These are phyloP conservation scores for Tolypocladium tropicale DNA, from an alignment of 2,329 filamentous ascomycete species.

Conservation along the genomic window DNA sequence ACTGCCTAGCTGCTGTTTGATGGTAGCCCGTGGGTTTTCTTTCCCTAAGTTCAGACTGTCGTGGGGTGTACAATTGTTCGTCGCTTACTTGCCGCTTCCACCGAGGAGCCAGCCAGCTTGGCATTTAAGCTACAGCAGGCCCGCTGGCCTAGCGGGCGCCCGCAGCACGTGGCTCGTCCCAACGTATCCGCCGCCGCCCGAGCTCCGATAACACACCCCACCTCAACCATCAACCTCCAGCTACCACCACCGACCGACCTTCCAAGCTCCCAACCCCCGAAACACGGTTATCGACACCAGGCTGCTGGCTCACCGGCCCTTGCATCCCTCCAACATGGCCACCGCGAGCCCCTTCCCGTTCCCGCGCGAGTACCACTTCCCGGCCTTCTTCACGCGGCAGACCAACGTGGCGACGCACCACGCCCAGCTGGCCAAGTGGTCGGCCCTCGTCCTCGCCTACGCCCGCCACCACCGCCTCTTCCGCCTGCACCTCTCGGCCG, in stretches of 20 bases:
- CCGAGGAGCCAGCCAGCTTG: too few species aligned
- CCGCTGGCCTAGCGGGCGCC: too few species aligned
- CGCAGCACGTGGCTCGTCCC: neutral
- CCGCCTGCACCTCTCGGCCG: constrained; percentile 54
- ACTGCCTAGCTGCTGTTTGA: neutral
- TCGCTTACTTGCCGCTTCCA: too few species aligned
- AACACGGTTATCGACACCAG: neutral
- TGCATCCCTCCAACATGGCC: neutral
- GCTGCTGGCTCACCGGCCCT: neutral
- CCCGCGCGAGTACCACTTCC: constrained; percentile 62
- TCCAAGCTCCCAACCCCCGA: neutral
- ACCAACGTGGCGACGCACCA: constrained; percentile 62
- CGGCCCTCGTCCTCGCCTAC: constrained; percentile 74
- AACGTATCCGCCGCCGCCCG: too few species aligned
- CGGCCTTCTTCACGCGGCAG: constrained; percentile 78
- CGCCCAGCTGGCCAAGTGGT: constrained; percentile 77
- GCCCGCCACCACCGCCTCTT: constrained; percentile 68
- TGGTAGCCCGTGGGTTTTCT: too few species aligned
- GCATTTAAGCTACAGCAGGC: too few species aligned
- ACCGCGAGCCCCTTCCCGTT: constrained; percentile 34
- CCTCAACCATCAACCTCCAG: too few species aligned
- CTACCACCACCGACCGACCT: too few species aligned
- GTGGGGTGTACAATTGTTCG: too few species aligned
- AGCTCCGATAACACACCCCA: neutral
- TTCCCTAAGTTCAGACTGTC: too few species aligned